phyloP scores from a whole-genome alignment of 352 stramenopile genomes.

The Peronospora farinosa region DNA sequence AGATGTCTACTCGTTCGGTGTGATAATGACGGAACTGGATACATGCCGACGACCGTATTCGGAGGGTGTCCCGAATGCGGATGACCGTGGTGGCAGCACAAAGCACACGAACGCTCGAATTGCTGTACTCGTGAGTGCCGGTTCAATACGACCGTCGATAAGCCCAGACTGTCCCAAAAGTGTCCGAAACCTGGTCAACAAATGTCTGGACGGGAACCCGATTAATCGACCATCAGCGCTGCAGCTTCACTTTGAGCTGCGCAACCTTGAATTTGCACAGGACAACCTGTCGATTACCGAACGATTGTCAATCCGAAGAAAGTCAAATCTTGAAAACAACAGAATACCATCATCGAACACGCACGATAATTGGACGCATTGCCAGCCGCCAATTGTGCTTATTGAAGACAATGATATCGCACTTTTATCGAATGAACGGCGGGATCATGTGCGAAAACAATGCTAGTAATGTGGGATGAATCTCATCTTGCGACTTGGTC shows the following conservation, averaged over 20 bases:
- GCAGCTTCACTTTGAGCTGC: constrained; percentile 64
- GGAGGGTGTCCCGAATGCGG: constrained; percentile 24
- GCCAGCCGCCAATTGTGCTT: constrained; percentile 16
- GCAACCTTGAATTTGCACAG: constrained; percentile 25
- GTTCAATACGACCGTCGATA: constrained; percentile 39
- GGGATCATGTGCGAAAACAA: constrained; percentile 15
- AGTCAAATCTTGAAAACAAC: constrained; percentile 14
- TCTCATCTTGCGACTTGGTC: too few relatives aligned
- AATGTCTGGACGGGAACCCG: constrained; percentile 47
- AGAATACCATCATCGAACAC: constrained; percentile 1
- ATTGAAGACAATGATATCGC: constrained; percentile 26
- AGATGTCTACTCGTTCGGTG: constrained; percentile 73
- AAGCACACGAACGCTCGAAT: constrained; percentile 43
- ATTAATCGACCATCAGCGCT: constrained; percentile 46
- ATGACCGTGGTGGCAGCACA: constrained; percentile 18
- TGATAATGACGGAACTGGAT: constrained; percentile 51
- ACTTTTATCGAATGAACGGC: constrained; percentile 19
- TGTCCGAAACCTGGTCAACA: constrained; percentile 36
- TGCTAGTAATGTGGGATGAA: constrained; percentile 11
- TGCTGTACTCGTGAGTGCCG: constrained; percentile 48
- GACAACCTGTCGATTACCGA: constrained; percentile 19
- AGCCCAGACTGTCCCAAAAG: constrained; percentile 38
- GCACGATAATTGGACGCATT: constrained; percentile 4
- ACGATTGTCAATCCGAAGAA: constrained; percentile 3
- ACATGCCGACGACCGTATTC: constrained; percentile 37